Evolutionary conservation across 768 basidiomycete genomes (phyloP).

Genomic region (Rhodosporidiobolus odoratus): DNA sequence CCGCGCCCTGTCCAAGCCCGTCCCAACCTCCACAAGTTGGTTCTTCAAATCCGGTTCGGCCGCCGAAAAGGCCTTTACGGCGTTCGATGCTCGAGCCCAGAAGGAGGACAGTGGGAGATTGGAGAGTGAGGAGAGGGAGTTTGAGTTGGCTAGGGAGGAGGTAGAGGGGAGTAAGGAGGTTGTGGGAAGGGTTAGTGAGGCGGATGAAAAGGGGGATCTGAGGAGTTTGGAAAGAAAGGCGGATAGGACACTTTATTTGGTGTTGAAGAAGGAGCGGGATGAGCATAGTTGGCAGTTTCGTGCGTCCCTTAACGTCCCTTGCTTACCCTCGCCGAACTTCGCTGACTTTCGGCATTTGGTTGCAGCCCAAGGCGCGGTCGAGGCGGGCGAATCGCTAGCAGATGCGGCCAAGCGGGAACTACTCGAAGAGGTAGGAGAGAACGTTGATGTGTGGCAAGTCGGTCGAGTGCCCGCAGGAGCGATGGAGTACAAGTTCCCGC

Average conservation of each 20-base stretch:
- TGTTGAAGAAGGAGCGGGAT: constrained; percentile 57
- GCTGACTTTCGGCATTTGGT: neutral
- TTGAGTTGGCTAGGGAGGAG: constrained; percentile 52
- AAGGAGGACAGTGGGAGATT: constrained; percentile 44
- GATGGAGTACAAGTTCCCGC: constrained; percentile 54
- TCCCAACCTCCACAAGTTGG: constrained; percentile 30
- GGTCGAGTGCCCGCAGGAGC: constrained; percentile 80
- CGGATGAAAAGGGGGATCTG: constrained; percentile 59
- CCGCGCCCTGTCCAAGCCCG: constrained; percentile 36
- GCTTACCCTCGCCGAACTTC: neutral
- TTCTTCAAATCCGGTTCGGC: constrained; percentile 41
- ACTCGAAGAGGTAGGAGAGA: constrained; percentile 63
- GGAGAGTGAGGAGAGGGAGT: constrained; percentile 51
- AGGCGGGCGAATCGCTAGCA: constrained; percentile 32
- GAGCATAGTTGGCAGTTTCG: constrained; percentile 58
- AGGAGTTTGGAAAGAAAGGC: constrained; percentile 75
- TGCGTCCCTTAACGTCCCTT: constrained; percentile 12
- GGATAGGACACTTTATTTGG: constrained; percentile 80
- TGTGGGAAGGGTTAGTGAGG: constrained; percentile 48
- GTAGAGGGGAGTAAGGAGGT: constrained; percentile 51
- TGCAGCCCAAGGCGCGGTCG: constrained; percentile 41
- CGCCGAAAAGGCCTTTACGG: constrained; percentile 45
- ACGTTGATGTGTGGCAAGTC: constrained; percentile 94
- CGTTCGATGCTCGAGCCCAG: constrained; percentile 42
- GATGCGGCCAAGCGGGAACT: constrained; percentile 73